phyloP scores from a whole-genome alignment of 345 rosid species.

The Sonneratia caseolaris region DNA sequence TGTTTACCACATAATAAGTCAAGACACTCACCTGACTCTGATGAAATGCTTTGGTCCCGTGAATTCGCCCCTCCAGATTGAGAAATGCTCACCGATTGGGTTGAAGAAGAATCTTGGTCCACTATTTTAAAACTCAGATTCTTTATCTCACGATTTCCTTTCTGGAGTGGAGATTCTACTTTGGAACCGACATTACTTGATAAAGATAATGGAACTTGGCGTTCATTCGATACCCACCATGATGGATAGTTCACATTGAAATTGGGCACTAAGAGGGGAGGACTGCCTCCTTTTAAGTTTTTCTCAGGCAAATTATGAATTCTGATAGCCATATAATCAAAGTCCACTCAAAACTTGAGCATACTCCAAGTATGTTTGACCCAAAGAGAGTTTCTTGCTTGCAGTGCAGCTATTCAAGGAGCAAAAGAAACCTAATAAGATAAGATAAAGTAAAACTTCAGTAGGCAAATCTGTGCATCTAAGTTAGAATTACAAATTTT shows the following conservation, averaged over 20 bases:
- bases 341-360: background rate
- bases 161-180: conserved; percentile 17
- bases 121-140: conserved; percentile 24
- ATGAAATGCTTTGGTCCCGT: conserved; percentile 30
- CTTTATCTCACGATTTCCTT: conserved; percentile 15
- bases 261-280: conserved; percentile 11
- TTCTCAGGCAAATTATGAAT: conserved; percentile 25
- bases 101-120: conserved; percentile 32
- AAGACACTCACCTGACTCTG: conserved; percentile 28
- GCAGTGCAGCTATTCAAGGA: background rate
- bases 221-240: conserved; percentile 31
- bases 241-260: conserved; percentile 18
- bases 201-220: conserved; percentile 11
- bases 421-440: background rate
- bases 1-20: background rate
- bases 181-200: conserved; percentile 19
- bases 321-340: conserved; percentile 24
- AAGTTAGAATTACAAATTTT: background rate
- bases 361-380: background rate
- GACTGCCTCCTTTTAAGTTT: conserved; percentile 12
- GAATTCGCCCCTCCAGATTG: conserved; percentile 26
- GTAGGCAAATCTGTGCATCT: background rate
- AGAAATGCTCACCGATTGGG: conserved; percentile 26
- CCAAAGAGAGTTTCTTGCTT: background rate
- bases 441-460: background rate